Evolutionary conservation across 2,329 filamentous ascomycete genomes (phyloP), one percentile per base, ranked within the genome.

Genomic region (Fusarium tricinctum): DNA sequence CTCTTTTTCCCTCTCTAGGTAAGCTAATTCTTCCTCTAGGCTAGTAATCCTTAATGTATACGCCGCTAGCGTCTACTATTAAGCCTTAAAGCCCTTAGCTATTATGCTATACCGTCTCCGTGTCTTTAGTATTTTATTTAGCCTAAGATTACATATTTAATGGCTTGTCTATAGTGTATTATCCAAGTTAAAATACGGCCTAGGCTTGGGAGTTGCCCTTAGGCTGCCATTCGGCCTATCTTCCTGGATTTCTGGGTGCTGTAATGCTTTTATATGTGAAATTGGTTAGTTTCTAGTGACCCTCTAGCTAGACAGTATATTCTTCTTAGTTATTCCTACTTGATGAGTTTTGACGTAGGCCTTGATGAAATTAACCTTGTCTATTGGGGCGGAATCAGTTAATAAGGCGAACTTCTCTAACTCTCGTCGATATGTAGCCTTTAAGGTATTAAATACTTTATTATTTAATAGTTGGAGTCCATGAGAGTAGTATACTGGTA

Each of bases 251-350:
- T 63, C 55, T 19, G 50, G 60, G 35, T 33, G 49, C 54, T 6
- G 22, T 23, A 23, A 23, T 6, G 22, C 22, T 51, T 63, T 63
- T 5, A 19, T 6, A 23, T 39, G 49, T 47, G 45, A 64, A 32
- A 64, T 57, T 32, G 61, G 61, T 56, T 50, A 64, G 47, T 59
- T 64, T 8, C 56, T 40, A 52, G 51, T 59, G 17, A 56, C 50
- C 61, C 22, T 60, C 61, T 56, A 64, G 30, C 55, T 50, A 8
- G 61, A 56, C 23, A 64, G 46, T 52, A 64, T 60, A 22, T 60
- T 64, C 46, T 42, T 44, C 22, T 23, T 23, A 3, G 56, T 57
- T 47, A 65, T 65, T 40, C 51, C 39, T n/a, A 61, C 57, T 50
- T 26, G 20, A 19, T 43, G 35, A 28, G 57, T 51, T 26, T 57